Evolutionary conservation across 176 grass and related monocot species (phyloP).

Genomic region (Echinochloa phyllopogon): DNA sequence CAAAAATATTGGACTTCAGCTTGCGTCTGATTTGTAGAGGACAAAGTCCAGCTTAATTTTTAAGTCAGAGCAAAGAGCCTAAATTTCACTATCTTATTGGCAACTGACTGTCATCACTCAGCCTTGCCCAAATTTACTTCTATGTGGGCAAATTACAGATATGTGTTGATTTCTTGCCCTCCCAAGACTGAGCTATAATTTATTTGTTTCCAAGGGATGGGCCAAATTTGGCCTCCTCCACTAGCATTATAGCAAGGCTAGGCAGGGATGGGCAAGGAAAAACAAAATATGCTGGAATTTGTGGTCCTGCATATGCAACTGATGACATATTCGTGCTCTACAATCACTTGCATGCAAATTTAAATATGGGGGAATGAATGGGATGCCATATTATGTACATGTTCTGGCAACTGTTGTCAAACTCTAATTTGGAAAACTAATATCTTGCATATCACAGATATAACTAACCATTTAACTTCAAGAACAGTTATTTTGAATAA

Average conservation of each 20-base stretch:
- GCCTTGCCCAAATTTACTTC: not conserved
- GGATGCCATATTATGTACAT: not conserved
- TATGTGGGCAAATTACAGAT: not conserved
- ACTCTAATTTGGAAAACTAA: conserved; percentile 13
- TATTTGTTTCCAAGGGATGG: conserved; percentile 1
- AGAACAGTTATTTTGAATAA: conserved; percentile 16
- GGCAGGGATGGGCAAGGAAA: not conserved
- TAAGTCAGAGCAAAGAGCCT: not conserved
- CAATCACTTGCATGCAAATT: not conserved
- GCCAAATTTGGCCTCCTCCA: not conserved
- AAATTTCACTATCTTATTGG: conserved; percentile 1
- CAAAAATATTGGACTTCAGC: conserved; percentile 22
- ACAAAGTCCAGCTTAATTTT: not conserved
- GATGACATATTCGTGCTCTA: conserved; percentile 9
- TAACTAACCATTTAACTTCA: conserved; percentile 9
- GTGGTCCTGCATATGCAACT: not conserved
- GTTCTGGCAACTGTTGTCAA: not conserved
- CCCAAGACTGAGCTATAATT: not conserved
- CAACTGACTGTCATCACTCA: not conserved
- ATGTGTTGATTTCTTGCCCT: not conserved
- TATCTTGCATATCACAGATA: not conserved
- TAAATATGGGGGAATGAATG: not conserved
- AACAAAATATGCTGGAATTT: not conserved
- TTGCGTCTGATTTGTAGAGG: not conserved
- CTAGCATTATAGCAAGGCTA: not conserved